Conservation (phyloP, 805 yeast species). For the Starmerella floricola region DNA sequence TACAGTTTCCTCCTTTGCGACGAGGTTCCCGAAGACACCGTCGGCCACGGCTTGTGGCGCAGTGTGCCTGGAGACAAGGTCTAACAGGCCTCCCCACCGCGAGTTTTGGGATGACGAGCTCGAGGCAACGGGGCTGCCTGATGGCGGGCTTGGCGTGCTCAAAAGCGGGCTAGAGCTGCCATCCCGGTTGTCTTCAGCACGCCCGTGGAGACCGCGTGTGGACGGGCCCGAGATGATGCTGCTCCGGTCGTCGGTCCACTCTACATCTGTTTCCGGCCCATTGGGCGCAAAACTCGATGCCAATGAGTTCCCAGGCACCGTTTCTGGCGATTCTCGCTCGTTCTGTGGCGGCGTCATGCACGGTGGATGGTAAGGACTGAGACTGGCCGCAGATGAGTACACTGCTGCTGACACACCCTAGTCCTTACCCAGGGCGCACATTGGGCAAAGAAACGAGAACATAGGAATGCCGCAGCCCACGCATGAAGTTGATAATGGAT, state of each 20-base stretch:
- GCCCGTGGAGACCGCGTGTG: neutral
- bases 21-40: conserved; percentile 85
- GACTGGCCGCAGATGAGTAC: too few relatives aligned
- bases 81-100: conserved; percentile 11
- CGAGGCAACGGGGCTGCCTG: neutral
- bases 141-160: too few relatives aligned
- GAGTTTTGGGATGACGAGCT: neutral
- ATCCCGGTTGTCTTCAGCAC: neutral
- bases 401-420: too few relatives aligned
- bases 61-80: conserved; percentile 4
- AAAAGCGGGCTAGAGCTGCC: neutral
- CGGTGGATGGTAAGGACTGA: too few relatives aligned
- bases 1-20: conserved; percentile 67
- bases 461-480: too few relatives aligned
- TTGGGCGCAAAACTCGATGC: too few relatives aligned
- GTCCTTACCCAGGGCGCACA: too few relatives aligned
- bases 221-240: neutral
- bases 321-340: conserved; percentile 1
- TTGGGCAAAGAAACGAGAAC: too few relatives aligned
- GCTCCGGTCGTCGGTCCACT: too few relatives aligned
- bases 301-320: conserved; percentile 1
- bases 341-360: neutral
- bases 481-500: too few relatives aligned
- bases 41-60: conserved; percentile 35
- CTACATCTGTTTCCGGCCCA: too few relatives aligned